phyloP scores from a whole-genome alignment of 2,329 filamentous ascomycete genomes.

The Xylariaceae sp. region DNA sequence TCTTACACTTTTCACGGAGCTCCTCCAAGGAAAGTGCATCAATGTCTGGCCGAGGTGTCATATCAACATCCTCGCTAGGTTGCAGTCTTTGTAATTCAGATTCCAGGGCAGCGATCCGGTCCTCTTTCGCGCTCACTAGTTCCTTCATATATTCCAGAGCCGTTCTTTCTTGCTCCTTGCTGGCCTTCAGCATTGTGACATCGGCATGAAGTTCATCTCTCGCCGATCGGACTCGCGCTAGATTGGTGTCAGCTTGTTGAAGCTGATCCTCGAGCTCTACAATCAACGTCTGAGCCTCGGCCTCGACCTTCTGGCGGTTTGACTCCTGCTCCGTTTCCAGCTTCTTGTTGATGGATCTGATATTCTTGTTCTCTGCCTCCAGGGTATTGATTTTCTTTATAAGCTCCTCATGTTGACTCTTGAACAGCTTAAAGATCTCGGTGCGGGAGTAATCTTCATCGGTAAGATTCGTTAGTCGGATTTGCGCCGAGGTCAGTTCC shows the following conservation, averaged over 20 bases:
- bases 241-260: constrained; percentile 77
- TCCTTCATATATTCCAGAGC: constrained; percentile 78
- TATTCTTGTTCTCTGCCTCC: constrained; percentile 82
- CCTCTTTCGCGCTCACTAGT: constrained; percentile 75
- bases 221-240: constrained; percentile 80
- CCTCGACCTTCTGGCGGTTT: constrained; percentile 79
- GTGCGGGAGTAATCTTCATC: constrained; percentile 95
- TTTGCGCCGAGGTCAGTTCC: constrained; percentile 75
- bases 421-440: constrained; percentile 90
- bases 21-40: constrained; percentile 69
- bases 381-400: constrained; percentile 90
- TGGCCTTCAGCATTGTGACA: constrained; percentile 74
- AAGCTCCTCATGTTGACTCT: constrained; percentile 87
- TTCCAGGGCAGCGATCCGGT: constrained; percentile 80
- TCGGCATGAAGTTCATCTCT: constrained; percentile 88
- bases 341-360: constrained; percentile 84
- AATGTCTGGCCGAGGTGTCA: constrained; percentile 50
- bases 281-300: constrained; percentile 72
- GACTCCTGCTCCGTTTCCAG: constrained; percentile 81
- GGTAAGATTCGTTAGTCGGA: constrained; percentile 69
- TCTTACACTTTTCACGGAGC: constrained; percentile 71
- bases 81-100: constrained; percentile 76
- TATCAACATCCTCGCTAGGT: constrained; percentile 50
- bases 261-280: constrained; percentile 82
- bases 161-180: constrained; percentile 73